Evolutionary conservation across 1,284 basidiomycete genomes (phyloP), one percentile per base, ranked within the genome.

Genomic region (Heterobasidion irregulare): DNA sequence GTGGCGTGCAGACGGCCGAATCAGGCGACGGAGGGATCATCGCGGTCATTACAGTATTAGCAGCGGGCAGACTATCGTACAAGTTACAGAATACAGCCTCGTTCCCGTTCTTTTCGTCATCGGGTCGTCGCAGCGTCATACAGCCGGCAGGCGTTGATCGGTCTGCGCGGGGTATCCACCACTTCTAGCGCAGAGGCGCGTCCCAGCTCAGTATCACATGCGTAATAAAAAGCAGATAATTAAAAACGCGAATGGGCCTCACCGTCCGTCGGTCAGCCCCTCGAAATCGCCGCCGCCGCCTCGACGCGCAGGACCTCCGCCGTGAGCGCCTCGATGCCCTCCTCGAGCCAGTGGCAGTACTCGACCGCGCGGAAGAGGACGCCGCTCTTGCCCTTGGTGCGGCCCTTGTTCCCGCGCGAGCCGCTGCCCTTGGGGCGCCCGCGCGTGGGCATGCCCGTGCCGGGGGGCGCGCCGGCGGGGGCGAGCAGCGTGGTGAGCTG

Each of bases 351-450:
- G 45, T 73, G 76, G 63, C 84, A 82, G 62, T 90, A 91, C 64
- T 90, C 88, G 53, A 86, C 86, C 0, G 88, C 86, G 43, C 87
- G 78, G 67, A 90, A 89, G 48, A 91, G 69, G 2, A 91, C 88
- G 0, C 88, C 88, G 58, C 87, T 89, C 72, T 91, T 91, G 19
- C 89, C 87, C 66, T 89, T 89, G 50, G 74, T 80, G 16, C 76
- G 71, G 51, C 75, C 78, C 53, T 60, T 65, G 63, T 53, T 70
- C 26, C 26, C 26, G 62, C 70, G 63, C 47, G 64, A 62, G 2
- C 87, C 84, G 58, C 85, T 88, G n/a, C 87, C 88, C 66, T 89
- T 90, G 47, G 87, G 88, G 35, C 89, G 71, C 1, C 88, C 88
- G 49, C 88, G 73, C 2, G 86, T 84, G 7, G 89, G 88, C 80